Conservation (phyloP, 352 stramenopile genomes). For the Pythium inflatum region DNA sequence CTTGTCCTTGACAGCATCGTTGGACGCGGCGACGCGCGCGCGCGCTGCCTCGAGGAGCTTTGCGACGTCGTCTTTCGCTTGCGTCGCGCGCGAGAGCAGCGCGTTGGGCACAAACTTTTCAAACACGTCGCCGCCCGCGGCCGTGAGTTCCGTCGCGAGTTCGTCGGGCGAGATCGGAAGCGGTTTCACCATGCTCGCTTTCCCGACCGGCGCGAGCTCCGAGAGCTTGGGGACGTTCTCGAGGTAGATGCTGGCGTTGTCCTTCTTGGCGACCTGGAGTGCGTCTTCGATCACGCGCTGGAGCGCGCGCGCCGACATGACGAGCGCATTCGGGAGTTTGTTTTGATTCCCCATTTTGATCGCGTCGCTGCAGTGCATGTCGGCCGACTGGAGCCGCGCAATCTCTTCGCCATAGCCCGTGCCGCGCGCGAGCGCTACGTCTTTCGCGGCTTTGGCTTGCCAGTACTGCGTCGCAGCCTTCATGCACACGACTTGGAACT, state of each 20-base stretch:
- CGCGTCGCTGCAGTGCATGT: slow-evolving; percentile 58
- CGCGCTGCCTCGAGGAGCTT: slow-evolving; percentile 45
- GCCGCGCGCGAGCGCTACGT: slow-evolving; percentile 51
- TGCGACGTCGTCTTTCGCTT: slow-evolving; percentile 55
- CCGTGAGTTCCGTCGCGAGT: slow-evolving; percentile 48
- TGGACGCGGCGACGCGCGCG: slow-evolving; percentile 51
- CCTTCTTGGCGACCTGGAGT: slow-evolving; percentile 65
- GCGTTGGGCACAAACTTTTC: slow-evolving; percentile 66
- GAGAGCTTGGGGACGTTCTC: slow-evolving; percentile 69
- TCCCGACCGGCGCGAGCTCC: slow-evolving; percentile 59
- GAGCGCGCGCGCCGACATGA: slow-evolving; percentile 58
- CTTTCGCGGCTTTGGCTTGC: slow-evolving; percentile 71
- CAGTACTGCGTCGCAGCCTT: slow-evolving; percentile 76
- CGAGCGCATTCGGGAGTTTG: slow-evolving; percentile 58
- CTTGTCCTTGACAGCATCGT: slow-evolving; percentile 54
- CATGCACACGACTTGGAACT: slow-evolving; percentile 78
- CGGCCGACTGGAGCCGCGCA: slow-evolving; percentile 53
- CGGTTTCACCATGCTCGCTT: slow-evolving; percentile 72
- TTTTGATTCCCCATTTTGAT: slow-evolving; percentile 65
- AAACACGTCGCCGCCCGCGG: slow-evolving; percentile 63
- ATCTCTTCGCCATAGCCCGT: slow-evolving; percentile 83
- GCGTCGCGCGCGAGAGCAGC: slow-evolving; percentile 50
- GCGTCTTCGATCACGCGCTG: slow-evolving; percentile 62
- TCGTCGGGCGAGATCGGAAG: slow-evolving; percentile 53
- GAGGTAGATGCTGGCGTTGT: slow-evolving; percentile 84